These are phyloP conservation scores for Yamadazyma spencermartinsiae DNA, from an alignment of 1,139 yeast genomes.

Conservation along the genomic window DNA sequence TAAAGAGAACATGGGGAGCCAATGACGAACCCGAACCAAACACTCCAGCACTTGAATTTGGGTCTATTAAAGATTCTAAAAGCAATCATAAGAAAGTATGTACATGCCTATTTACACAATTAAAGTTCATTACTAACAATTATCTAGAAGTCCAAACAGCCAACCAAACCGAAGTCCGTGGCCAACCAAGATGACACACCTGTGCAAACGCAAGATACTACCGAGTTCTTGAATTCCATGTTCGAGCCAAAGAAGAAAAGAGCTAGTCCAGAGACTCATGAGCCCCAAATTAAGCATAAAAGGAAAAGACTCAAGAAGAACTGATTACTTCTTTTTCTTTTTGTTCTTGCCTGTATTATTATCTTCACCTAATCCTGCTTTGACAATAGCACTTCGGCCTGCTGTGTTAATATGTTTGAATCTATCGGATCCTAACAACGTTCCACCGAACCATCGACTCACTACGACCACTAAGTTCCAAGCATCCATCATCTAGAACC, in stretches of 20 bases:
- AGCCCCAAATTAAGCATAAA: slow-evolving; percentile 8
- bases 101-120: slow-evolving; percentile 1
- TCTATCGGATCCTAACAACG: slow-evolving; percentile 87
- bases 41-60: slow-evolving; percentile 2
- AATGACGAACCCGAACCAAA: not conserved
- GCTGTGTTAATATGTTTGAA: slow-evolving; percentile 90
- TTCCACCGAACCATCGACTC: slow-evolving; percentile 93
- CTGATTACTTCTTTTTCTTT: slow-evolving; percentile 23
- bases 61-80: slow-evolving; percentile 5
- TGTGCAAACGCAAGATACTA: slow-evolving; percentile 2
- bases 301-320: slow-evolving; percentile 13
- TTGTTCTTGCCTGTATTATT: slow-evolving; percentile 15
- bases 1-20: slow-evolving; percentile 29
- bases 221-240: slow-evolving; percentile 11
- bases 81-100: slow-evolving; percentile 7
- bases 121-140: not conserved
- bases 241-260: slow-evolving; percentile 23
- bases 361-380: slow-evolving; percentile 50
- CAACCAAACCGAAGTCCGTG: not conserved
- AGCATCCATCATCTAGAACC: slow-evolving; percentile 63
- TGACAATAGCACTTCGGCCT: slow-evolving; percentile 79
- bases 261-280: slow-evolving; percentile 5
- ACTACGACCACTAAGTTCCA: slow-evolving; percentile 88
- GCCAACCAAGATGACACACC: not conserved
- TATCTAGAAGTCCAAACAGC: not conserved